Evolutionary conservation across 1,139 yeast species (phyloP), one percentile per base, ranked within the genome.

Genomic region (Candida neerlandica): DNA sequence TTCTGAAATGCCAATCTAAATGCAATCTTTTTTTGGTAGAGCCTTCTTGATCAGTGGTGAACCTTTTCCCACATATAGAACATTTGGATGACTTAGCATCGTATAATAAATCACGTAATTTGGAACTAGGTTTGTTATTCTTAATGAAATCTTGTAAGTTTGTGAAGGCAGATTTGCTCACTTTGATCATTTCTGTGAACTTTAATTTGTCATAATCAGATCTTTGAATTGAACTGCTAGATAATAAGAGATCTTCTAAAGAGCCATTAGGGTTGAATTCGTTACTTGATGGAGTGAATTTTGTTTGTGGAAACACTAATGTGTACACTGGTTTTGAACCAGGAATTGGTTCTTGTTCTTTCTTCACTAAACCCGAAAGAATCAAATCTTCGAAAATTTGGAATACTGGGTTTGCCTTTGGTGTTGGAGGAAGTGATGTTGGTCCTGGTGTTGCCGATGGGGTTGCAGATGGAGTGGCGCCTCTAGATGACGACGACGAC

Each of bases 1-100:
- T 88, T 61, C 98, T 81, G 73, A 91, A 91, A 72, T 94, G 99
- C 98, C 98, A 94, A 68, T 94, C 99, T 58, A 90, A 72, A 67
- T 94, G 99, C 41, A 73, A 59, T 53, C 86, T 77, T 51, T 79
- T 77, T 43, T 64, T 67, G 19, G 67, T 70, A 15, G 77, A 74
- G 2, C 95, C 96, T 47, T 77, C 80, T 1, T 70, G 73, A 41
- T 85, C 81, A 46, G 80, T 80, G 6, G 82, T 76, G 64, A 92
- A 95, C 54, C 99, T 74, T 63, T 89, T 89, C 30, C 97, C 96
- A 70, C 99, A 95, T 16, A 86, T 84, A 15, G 89, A 81, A 71
- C 99, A 95, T 66, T 90, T 94, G 53, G 88, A 81, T 5, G 96
- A 84, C 61, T 86, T 82, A 19, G 77, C 70, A 3, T 77, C 81